Conservation (phyloP, 495 filamentous ascomycete species). For the Darksidea phi region DNA sequence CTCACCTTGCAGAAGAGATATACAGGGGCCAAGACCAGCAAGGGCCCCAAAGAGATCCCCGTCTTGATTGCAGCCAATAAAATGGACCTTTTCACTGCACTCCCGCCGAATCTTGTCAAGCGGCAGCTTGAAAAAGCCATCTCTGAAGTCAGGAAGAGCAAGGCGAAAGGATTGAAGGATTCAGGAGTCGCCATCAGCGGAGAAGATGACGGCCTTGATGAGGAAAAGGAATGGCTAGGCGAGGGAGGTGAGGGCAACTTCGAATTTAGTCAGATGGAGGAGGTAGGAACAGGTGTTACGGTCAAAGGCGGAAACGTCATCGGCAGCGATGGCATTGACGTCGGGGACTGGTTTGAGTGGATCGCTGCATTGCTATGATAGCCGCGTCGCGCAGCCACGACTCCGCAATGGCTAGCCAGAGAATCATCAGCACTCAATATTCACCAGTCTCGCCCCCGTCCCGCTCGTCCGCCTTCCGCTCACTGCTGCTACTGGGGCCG, state of each 20-base stretch:
- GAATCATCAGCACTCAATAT: too few relatives aligned
- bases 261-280: slow-evolving; percentile 74
- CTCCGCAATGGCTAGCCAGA: too few relatives aligned
- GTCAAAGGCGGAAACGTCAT: slow-evolving; percentile 53
- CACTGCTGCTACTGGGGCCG: too few relatives aligned
- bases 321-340: slow-evolving; percentile 65
- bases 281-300: slow-evolving; percentile 75
- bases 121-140: slow-evolving; percentile 78
- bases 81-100: slow-evolving; percentile 88
- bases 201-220: slow-evolving; percentile 53
- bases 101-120: slow-evolving; percentile 76
- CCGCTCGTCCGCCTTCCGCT: too few relatives aligned
- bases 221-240: slow-evolving; percentile 79
- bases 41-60: slow-evolving; percentile 61
- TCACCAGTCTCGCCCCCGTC: too few relatives aligned
- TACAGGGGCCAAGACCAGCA: slow-evolving; percentile 55
- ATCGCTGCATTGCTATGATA: slow-evolving; percentile 51
- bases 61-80: slow-evolving; percentile 91
- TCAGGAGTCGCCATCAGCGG: slow-evolving; percentile 62
- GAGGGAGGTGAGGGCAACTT: slow-evolving; percentile 74
- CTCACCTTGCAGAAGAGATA: slow-evolving; percentile 75
- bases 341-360: slow-evolving; percentile 87
- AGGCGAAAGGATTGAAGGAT: slow-evolving; percentile 78
- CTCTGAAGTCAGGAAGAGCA: slow-evolving; percentile 70
- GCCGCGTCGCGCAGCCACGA: neutral